Base-by-base conservation (phyloP, 176 grass and related monocot species). In the Phyllostachys edulis region DNA sequence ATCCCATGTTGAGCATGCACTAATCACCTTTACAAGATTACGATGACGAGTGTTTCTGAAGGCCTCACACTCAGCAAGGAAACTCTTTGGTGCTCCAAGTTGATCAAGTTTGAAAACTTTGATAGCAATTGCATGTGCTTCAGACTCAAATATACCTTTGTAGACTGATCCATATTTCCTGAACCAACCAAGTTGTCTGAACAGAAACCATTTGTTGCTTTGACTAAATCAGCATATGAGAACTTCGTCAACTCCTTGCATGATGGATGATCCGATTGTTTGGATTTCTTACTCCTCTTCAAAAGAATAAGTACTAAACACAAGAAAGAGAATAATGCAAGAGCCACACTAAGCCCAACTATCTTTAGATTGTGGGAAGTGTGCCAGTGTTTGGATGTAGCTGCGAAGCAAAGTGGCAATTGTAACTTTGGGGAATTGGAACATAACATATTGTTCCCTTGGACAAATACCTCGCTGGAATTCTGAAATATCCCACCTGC, bases 61-160 rank as follows among this genome's bases (percentile, higher is more conserved):
- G 21, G 85, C 80, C 39, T 90, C 64, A 60, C 91, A 93, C 75
- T 93, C 90, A 49, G 69, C 8, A 39, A 68, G 26, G 77, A 89
- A 92, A 67, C 39, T 92, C 27, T 78, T 82, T 18, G 60, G 46
- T 18, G 56, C 82, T 67, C 60, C 82, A 36, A 47, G 45, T 23
- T 86, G 63, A 49, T 92, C 56, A 36, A 92, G 90, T 39, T 89
- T 69, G 42, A 92, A 74, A 51, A 92, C 84, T 14, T 92, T 89
- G 8, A 92, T 65, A 46, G 90, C 90, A 26, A 89, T 32, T 46
- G 5, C 42, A 26, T 71, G 26, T 78, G 17, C 40, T 50, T 71
- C 65, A 20, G 9, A 24, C 75, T 70, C 18, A 69, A 85, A n/a
- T 37, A 8, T 57, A 16, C 77, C 90, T 69, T 72, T 89, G 39